Evolutionary conservation across 2,329 filamentous ascomycete species (phyloP).

Genomic region (Magnaporthales sp.): DNA sequence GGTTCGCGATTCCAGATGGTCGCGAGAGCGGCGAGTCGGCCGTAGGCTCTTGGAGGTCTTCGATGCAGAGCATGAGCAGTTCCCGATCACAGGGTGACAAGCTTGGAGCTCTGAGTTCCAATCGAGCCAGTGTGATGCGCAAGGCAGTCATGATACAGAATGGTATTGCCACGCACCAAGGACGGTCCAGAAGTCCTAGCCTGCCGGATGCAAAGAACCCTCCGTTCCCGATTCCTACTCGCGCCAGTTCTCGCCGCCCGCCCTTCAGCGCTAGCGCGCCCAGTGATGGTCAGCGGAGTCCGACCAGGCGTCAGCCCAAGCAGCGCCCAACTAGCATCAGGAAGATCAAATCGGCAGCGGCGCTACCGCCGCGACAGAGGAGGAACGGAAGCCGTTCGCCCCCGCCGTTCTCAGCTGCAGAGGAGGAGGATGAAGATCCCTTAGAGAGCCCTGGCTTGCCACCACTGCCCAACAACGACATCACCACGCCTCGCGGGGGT

Average conservation of each 20-base stretch:
- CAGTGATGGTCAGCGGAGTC: conserved; percentile 69
- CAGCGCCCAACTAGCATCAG: conserved; percentile 52
- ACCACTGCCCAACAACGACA: conserved; percentile 64
- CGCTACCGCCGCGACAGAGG: conserved; percentile 46
- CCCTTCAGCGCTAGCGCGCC: conserved; percentile 55
- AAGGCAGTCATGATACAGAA: conserved; percentile 74
- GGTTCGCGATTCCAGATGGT: conserved; percentile 25
- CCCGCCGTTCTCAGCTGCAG: conserved; percentile 57
- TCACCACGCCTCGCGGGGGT: conserved; percentile 49
- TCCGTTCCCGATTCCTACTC: conserved; percentile 84
- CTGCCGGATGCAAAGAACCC: conserved; percentile 53
- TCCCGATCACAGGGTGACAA: conserved; percentile 21
- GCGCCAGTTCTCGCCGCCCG: conserved; percentile 76
- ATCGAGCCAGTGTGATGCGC: conserved; percentile 56
- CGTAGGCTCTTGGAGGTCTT: conserved; percentile 18
- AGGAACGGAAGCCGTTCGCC: conserved; percentile 46
- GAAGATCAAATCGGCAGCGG: conserved; percentile 77
- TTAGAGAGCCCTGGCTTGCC: conserved; percentile 61
- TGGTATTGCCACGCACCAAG: conserved; percentile 61
- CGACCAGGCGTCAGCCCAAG: conserved; percentile 49
- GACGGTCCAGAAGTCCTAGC: conserved; percentile 57
- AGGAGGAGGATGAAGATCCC: conserved; percentile 24
- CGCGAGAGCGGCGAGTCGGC: conserved; percentile 12
- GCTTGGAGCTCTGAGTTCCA: conserved; percentile 25
- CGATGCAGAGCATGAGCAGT: conserved; percentile 21